Conservation (phyloP, 176 grass and related monocot species). For the Zoysia pacifica region DNA sequence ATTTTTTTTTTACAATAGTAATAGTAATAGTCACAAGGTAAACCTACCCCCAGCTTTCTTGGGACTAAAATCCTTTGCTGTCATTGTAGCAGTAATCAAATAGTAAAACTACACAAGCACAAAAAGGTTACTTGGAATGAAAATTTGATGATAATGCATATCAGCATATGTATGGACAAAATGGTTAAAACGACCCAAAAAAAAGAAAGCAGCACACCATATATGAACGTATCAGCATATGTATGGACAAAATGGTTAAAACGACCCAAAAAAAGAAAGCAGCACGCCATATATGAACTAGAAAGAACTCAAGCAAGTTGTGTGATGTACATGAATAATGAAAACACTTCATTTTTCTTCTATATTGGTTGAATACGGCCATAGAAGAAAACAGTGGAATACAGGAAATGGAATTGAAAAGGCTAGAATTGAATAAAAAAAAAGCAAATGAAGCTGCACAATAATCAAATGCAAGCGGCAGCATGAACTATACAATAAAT, state of each 20-base stretch:
- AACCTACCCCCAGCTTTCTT: not conserved
- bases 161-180: not conserved
- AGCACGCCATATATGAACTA: not conserved
- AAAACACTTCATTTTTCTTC: not conserved
- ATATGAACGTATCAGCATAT: not conserved
- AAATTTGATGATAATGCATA: not conserved
- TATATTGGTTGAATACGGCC: not conserved
- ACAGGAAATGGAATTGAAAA: not conserved
- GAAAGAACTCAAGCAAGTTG: slow-evolving; percentile 10
- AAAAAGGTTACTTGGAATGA: not conserved
- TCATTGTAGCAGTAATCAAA: too few relatives aligned
- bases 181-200: not conserved
- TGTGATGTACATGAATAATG: not conserved
- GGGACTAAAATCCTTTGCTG: not conserved
- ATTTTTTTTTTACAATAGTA: not conserved
- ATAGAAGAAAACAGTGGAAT: not conserved
- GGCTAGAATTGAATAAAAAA: not conserved
- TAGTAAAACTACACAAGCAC: too few relatives aligned
- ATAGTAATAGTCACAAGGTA: not conserved
- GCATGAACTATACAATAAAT: not conserved
- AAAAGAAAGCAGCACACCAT: not conserved
- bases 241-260: not conserved
- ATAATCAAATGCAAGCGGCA: too few relatives aligned
- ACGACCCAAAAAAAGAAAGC: not conserved
- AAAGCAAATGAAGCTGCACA: not conserved